Percentiles rank a stretch among this genome's conserved stretches.
These are phyloP conservation scores for Mortierella sp. DNA, from an alignment of 371 early-diverging fungal species.

Conservation along the genomic window DNA sequence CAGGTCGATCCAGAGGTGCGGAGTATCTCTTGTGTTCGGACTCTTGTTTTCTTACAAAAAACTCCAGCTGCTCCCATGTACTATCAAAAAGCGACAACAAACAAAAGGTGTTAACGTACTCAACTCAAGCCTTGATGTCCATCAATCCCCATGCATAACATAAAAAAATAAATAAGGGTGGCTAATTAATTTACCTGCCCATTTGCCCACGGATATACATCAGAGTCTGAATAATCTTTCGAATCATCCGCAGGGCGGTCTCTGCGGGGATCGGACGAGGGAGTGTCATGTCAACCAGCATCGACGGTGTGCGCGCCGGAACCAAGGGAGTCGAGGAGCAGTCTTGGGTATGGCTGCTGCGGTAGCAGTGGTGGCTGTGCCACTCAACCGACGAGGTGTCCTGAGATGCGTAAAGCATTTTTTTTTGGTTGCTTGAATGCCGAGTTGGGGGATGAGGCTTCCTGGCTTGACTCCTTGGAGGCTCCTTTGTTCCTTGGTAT, in stretches of 20 bases:
- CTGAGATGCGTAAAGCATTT: background rate
- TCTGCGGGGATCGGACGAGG: constrained; percentile 30
- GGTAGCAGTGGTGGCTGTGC: background rate
- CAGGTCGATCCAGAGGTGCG: background rate
- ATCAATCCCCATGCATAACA: background rate
- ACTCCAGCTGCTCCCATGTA: constrained; percentile 38
- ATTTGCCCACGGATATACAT: constrained; percentile 51
- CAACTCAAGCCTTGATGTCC: background rate
- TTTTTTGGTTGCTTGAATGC: background rate
- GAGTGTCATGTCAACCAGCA: constrained; percentile 35
- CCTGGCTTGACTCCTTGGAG: background rate
- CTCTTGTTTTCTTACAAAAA: constrained; percentile 16
- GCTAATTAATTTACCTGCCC: constrained; percentile 26
- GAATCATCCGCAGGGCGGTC: constrained; percentile 32
- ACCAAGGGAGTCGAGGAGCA: background rate
- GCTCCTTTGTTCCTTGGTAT: background rate
- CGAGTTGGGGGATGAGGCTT: background rate
- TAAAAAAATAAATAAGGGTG: background rate
- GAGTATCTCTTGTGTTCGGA: background rate
- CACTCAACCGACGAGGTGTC: background rate
- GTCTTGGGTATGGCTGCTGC: background rate
- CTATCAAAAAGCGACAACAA: background rate
- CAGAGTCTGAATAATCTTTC: constrained; percentile 24
- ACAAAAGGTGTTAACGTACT: background rate
- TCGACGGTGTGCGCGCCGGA: background rate